Percentiles rank a stretch among this genome's conserved stretches.
phyloP scores from a whole-genome alignment of 176 grass and related monocot genomes.

The Guadua angustifolia region DNA sequence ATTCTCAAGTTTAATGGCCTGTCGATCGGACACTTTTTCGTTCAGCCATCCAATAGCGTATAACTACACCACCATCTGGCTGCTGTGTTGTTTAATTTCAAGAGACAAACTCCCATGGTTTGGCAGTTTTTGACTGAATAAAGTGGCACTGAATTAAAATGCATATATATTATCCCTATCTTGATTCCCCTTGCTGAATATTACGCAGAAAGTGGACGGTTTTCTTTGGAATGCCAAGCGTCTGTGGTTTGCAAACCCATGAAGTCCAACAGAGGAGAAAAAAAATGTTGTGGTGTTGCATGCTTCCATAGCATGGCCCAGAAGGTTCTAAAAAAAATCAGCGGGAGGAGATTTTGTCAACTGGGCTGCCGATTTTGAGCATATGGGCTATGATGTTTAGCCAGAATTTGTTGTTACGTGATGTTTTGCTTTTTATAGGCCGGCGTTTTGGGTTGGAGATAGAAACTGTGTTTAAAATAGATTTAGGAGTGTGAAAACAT shows the following conservation, averaged over 20 bases:
- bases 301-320: neutral
- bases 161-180: neutral
- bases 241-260: neutral
- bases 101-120: neutral
- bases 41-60: neutral
- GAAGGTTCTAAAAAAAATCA: no score
- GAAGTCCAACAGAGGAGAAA: neutral
- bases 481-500: neutral
- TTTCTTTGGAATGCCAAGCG: neutral
- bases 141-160: neutral
- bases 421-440: neutral
- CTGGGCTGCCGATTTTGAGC: neutral
- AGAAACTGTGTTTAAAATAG: neutral
- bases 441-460: neutral
- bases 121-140: neutral
- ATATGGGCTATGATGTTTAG: neutral
- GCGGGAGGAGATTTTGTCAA: neutral
- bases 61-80: neutral
- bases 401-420: neutral
- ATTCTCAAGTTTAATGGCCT: neutral
- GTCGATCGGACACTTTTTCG: neutral
- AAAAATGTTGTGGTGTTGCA: neutral
- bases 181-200: neutral
- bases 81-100: neutral
- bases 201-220: neutral